A percentile compares a stretch with the other conserved stretches of the same genome.
phyloP scores from a whole-genome alignment of 768 basidiomycete genomes.

The Leucogyrophana mollusca region DNA sequence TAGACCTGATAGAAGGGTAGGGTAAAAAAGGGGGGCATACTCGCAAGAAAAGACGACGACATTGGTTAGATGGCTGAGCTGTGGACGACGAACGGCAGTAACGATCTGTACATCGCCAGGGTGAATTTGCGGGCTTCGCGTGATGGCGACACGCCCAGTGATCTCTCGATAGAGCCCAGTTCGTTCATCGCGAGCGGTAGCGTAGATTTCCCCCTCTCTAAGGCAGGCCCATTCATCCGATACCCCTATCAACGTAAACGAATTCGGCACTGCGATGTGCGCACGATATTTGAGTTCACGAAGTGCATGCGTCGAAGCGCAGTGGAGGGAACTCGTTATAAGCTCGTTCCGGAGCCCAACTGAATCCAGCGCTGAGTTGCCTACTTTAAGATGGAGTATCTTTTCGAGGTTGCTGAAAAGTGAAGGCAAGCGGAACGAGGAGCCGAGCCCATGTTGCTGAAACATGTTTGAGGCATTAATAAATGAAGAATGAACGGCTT shows the following conservation, averaged over 20 bases:
- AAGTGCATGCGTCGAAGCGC: conserved; percentile 43
- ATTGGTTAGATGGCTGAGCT: conserved; percentile 40
- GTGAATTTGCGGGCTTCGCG: conserved; percentile 53
- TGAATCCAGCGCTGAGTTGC: conserved; percentile 3
- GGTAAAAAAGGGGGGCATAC: conserved; percentile 22
- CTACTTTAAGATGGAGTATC: conserved; percentile 26
- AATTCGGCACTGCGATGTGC: conserved; percentile 47
- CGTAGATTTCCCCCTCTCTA: conserved; percentile 46
- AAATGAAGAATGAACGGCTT: conserved; percentile 33
- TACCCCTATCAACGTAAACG: conserved; percentile 51
- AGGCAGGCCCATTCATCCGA: conserved; percentile 50
- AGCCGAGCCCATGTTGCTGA: conserved; percentile 43
- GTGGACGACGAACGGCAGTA: conserved; percentile 38
- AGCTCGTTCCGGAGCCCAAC: conserved; percentile 31
- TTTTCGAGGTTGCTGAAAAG: conserved; percentile 36
- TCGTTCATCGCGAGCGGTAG: conserved; percentile 35
- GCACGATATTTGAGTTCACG: conserved; percentile 52
- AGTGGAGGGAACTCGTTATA: conserved; percentile 35
- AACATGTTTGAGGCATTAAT: conserved; percentile 36
- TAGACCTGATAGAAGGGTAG: conserved; percentile 1
- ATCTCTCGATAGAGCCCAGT: conserved; percentile 23
- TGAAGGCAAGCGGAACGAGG: conserved; percentile 44
- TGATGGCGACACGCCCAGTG: conserved; percentile 41
- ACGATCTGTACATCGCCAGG: conserved; percentile 47
- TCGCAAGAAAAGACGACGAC: conserved; percentile 52